Conservation (phyloP, 140 eudicot species). For the Anethum foeniculum region DNA sequence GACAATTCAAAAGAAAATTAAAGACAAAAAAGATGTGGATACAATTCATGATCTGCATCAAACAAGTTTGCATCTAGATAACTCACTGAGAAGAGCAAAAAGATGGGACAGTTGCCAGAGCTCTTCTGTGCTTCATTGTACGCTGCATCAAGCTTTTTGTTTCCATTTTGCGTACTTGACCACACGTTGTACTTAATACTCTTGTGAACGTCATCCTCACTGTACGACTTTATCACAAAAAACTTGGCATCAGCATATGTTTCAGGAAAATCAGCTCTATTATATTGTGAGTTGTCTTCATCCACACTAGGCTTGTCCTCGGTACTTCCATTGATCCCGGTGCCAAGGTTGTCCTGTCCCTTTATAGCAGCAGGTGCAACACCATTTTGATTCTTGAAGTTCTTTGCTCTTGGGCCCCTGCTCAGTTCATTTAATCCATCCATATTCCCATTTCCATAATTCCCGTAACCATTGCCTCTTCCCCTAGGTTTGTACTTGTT, state of each 20-base stretch:
- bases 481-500: constrained; percentile 58
- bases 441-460: constrained; percentile 46
- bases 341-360: constrained; percentile 39
- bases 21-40: background rate
- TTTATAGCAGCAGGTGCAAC: constrained; percentile 38
- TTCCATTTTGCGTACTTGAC: constrained; percentile 91
- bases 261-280: constrained; percentile 52
- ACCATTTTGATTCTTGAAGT: constrained; percentile 39
- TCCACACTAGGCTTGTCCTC: constrained; percentile 26
- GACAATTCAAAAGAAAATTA: constrained; percentile 15
- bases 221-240: constrained; percentile 71
- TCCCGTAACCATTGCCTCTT: constrained; percentile 39
- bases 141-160: constrained; percentile 76
- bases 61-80: background rate
- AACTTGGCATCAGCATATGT: constrained; percentile 69
- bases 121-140: constrained; percentile 55
- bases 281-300: constrained; percentile 54
- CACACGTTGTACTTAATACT: constrained; percentile 76
- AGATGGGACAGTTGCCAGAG: constrained; percentile 49
- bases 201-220: constrained; percentile 92
- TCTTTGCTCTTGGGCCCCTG: constrained; percentile 68
- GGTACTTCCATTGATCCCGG: constrained; percentile 22
- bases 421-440: constrained; percentile 84
- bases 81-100: constrained; percentile 72
- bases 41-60: background rate